phyloP scores from a whole-genome alignment of 1,284 basidiomycete species.

The Porodaedalea pini region DNA sequence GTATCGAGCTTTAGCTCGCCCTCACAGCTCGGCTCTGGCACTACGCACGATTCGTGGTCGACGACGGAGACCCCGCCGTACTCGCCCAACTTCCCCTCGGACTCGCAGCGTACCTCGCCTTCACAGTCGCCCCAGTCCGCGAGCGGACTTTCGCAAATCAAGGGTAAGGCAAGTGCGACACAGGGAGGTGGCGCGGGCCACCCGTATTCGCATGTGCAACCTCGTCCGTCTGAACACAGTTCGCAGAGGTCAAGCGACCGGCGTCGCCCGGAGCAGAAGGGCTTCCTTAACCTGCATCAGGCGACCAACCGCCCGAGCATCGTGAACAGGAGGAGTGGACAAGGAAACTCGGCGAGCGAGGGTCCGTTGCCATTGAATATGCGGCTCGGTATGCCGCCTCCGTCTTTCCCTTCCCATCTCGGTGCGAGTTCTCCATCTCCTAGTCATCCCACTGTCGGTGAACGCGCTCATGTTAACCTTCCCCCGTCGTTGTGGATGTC shows the following conservation, averaged over 20 bases:
- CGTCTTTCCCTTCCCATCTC: slow-evolving; percentile 17
- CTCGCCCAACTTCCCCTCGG: slow-evolving; percentile 14
- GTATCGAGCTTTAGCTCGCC: slow-evolving; percentile 12
- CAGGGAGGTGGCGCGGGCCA: background rate
- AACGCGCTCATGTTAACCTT: slow-evolving; percentile 52
- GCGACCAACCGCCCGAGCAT: slow-evolving; percentile 17
- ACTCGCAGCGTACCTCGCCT: slow-evolving; percentile 16
- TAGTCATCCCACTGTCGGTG: slow-evolving; percentile 32
- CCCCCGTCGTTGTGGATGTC: slow-evolving; percentile 83
- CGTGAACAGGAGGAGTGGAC: slow-evolving; percentile 16
- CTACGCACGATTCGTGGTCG: slow-evolving; percentile 13
- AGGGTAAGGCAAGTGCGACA: slow-evolving; percentile 9
- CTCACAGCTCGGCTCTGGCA: slow-evolving; percentile 2
- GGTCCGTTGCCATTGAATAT: slow-evolving; percentile 7
- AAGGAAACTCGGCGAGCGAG: background rate
- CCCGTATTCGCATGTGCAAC: slow-evolving; percentile 11
- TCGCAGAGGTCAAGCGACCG: slow-evolving; percentile 6
- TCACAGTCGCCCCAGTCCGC: slow-evolving; percentile 20
- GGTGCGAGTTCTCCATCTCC: slow-evolving; percentile 23
- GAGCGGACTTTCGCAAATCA: slow-evolving; percentile 10
- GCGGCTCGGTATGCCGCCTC: slow-evolving; percentile 21
- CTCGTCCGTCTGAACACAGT: slow-evolving; percentile 9
- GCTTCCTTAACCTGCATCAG: slow-evolving; percentile 17
- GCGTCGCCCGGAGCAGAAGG: slow-evolving; percentile 17
- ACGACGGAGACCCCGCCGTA: slow-evolving; percentile 6